Evolutionary conservation across 768 basidiomycete species (phyloP).

Genomic region (Amanita molliuscula): DNA sequence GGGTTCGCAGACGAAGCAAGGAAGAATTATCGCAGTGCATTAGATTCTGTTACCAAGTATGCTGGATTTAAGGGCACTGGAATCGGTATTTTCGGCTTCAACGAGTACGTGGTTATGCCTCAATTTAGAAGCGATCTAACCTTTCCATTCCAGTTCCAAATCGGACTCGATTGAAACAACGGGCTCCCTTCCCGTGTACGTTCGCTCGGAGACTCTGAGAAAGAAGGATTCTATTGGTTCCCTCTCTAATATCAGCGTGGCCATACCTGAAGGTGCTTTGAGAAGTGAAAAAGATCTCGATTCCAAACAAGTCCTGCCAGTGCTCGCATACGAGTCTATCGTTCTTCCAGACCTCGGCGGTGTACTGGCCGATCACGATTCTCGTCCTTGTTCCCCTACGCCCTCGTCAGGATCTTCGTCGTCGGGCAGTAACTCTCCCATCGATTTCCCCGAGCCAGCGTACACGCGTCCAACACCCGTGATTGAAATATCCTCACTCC

Average conservation of each 20-base stretch:
- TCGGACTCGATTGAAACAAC: conserved; percentile 19
- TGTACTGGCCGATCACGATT: conserved; percentile 25
- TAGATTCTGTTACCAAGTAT: conserved; percentile 27
- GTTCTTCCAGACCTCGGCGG: conserved; percentile 28
- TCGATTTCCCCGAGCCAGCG: conserved; percentile 17
- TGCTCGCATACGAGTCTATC: conserved; percentile 26
- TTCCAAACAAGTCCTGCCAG: conserved; percentile 18
- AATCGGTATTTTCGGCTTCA: conserved; percentile 16
- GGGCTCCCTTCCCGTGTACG: conserved; percentile 31
- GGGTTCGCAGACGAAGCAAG: conserved; percentile 54
- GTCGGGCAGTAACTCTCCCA: conserved; percentile 15
- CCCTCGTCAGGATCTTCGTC: conserved; percentile 27
- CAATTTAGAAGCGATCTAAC: neutral
- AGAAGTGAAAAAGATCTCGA: conserved; percentile 10
- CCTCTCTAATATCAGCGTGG: conserved; percentile 12
- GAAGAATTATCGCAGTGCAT: conserved; percentile 35
- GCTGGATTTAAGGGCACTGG: conserved; percentile 19
- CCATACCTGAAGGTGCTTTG: conserved; percentile 26
- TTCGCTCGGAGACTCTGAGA: conserved; percentile 32
- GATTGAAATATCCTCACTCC: conserved; percentile 23
- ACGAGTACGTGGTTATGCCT: conserved; percentile 12
- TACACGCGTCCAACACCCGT: conserved; percentile 15
- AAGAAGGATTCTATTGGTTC: conserved; percentile 41
- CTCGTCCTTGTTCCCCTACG: conserved; percentile 18
- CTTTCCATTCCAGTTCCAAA: conserved; percentile 13